Percentiles rank a stretch among this genome's conserved stretches.
These are phyloP conservation scores for Xylariaceae sp. DNA, from an alignment of 2,329 filamentous ascomycete genomes.

Conservation along the genomic window DNA sequence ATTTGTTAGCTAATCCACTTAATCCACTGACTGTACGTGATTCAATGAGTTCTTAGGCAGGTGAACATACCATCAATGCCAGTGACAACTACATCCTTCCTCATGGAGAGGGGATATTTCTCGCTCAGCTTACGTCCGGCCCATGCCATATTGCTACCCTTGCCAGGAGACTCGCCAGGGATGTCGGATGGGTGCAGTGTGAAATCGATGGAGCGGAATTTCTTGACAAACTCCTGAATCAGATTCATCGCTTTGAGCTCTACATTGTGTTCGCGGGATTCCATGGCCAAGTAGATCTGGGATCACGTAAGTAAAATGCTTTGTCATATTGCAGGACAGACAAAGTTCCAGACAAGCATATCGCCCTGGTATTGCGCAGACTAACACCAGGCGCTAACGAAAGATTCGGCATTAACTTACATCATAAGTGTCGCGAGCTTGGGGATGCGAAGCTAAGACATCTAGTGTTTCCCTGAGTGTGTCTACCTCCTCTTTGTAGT, in stretches of 20 bases:
- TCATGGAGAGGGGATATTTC: slow-evolving; percentile 48
- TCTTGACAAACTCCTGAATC: slow-evolving; percentile 58
- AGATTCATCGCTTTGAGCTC: slow-evolving; percentile 59
- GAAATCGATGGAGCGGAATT: slow-evolving; percentile 63
- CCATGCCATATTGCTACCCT: slow-evolving; percentile 72
- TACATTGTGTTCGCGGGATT: slow-evolving; percentile 59
- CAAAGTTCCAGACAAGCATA: no score
- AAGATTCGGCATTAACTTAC: no score
- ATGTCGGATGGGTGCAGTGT: slow-evolving; percentile 64
- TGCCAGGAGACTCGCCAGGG: slow-evolving; percentile 65
- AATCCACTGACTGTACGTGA: no score
- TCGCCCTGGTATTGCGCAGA: background rate
- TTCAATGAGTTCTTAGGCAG: background rate
- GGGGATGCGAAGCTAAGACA: slow-evolving; percentile 63
- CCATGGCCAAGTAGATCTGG: slow-evolving; percentile 70
- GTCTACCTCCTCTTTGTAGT: slow-evolving; percentile 70
- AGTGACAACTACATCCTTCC: slow-evolving; percentile 63
- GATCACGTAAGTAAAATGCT: slow-evolving; percentile 6
- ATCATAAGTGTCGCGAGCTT: slow-evolving; percentile 62
- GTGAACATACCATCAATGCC: slow-evolving; percentile 66
- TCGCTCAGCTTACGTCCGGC: slow-evolving; percentile 62
- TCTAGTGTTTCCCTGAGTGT: slow-evolving; percentile 65
- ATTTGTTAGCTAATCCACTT: no score
- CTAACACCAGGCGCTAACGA: background rate
- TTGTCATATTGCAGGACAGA: no score